A percentile compares a stretch with the other conserved stretches of the same genome.
Conservation (phyloP, 129 eudicot genomes). For the Dittrichia graveolens region DNA sequence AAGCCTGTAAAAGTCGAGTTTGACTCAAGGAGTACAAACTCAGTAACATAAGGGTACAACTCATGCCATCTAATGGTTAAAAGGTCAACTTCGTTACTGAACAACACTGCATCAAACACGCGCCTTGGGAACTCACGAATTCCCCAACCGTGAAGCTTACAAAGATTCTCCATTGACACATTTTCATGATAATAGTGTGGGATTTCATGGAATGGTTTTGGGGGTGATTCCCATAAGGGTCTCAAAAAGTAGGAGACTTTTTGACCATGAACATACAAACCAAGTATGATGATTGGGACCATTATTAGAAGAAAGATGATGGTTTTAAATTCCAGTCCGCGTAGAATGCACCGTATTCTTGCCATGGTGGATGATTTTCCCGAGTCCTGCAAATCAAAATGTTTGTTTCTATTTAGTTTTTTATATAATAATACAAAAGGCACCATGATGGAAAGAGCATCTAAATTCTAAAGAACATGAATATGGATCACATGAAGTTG, state of each 20-base stretch:
- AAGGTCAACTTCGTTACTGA: slow-evolving; percentile 83
- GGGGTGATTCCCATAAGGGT: slow-evolving; percentile 91
- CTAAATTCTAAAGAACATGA: slow-evolving; percentile 28
- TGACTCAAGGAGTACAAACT: slow-evolving; percentile 86
- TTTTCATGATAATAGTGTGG: slow-evolving; percentile 90
- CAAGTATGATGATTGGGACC: slow-evolving; percentile 52
- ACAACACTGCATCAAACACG: slow-evolving; percentile 85
- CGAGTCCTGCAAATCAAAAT: slow-evolving; percentile 54
- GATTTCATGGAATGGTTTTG: slow-evolving; percentile 73
- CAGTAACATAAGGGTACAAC: slow-evolving; percentile 74
- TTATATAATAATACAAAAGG: not conserved
- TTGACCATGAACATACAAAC: slow-evolving; percentile 68
- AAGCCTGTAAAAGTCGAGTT: slow-evolving; percentile 85
- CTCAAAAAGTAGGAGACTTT: slow-evolving; percentile 84
- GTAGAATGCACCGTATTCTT: slow-evolving; percentile 63
- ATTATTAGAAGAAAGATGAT: slow-evolving; percentile 53
- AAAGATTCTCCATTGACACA: slow-evolving; percentile 84
- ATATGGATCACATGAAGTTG: slow-evolving; percentile 26
- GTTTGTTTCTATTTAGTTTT: slow-evolving; percentile 3
- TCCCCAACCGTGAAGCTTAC: slow-evolving; percentile 92
- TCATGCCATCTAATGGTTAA: slow-evolving; percentile 84
- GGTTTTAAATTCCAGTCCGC: slow-evolving; percentile 75
- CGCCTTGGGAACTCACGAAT: slow-evolving; percentile 83
- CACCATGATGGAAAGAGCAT: slow-evolving; percentile 22
- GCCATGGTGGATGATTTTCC: slow-evolving; percentile 52